These are phyloP conservation scores for Barnettozyma hawaiiensis DNA, from an alignment of 1,139 yeast genomes.

Conservation along the genomic window DNA sequence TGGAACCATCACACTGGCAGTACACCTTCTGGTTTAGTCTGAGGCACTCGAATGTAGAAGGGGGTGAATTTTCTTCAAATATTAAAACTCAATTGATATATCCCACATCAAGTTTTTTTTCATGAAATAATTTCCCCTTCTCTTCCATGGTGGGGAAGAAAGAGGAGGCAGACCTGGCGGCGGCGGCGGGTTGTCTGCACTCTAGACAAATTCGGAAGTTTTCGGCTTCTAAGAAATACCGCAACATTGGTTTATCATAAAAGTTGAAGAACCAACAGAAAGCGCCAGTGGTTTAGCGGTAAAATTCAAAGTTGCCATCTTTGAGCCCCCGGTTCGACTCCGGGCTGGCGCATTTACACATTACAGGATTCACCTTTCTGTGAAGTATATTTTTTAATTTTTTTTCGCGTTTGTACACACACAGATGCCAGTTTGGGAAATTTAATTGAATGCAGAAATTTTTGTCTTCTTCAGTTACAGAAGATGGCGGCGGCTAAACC, in stretches of 20 bases:
- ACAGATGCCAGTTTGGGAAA: conserved; percentile 7
- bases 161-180: too few relatives aligned
- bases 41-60: not conserved
- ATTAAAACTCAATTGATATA: too few relatives aligned
- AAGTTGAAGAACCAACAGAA: too few relatives aligned
- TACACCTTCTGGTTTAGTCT: not conserved
- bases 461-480: not conserved
- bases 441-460: conserved; percentile 7
- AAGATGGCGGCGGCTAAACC: not conserved
- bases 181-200: too few relatives aligned
- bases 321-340: conserved; percentile 52
- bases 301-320: conserved; percentile 49
- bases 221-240: too few relatives aligned
- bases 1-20: not conserved
- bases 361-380: not conserved
- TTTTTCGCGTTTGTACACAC: not conserved
- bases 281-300: conserved; percentile 47
- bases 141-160: too few relatives aligned
- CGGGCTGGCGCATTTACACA: conserved; percentile 41
- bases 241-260: too few relatives aligned
- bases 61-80: too few relatives aligned
- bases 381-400: too few relatives aligned
- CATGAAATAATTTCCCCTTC: too few relatives aligned
- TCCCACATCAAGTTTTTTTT: too few relatives aligned
- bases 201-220: too few relatives aligned